phyloP scores from a whole-genome alignment of 2,329 filamentous ascomycete genomes.

The Lecanoromycetidae sp. region DNA sequence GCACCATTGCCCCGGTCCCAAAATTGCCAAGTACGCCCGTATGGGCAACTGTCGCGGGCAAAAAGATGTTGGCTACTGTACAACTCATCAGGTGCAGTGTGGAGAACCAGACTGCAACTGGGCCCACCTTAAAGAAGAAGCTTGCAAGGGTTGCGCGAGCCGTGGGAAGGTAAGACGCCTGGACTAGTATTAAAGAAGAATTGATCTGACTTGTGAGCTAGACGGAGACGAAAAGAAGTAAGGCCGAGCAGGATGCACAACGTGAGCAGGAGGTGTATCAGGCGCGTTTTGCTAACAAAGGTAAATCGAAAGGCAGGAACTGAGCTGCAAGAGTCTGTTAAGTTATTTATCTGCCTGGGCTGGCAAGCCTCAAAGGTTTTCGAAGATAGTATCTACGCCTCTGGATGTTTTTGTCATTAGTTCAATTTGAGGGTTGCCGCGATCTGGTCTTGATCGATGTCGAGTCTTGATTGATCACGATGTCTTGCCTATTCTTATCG shows the following conservation, averaged over 20 bases:
- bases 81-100: neutral
- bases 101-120: neutral
- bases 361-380: too few relatives aligned
- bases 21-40: neutral
- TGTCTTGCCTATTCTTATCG: too few relatives aligned
- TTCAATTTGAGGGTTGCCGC: too few relatives aligned
- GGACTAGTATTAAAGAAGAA: neutral
- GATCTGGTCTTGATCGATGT: too few relatives aligned
- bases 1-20: conserved; percentile 5
- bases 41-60: neutral
- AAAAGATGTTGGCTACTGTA: neutral
- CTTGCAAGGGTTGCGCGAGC: neutral
- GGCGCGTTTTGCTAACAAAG: neutral
- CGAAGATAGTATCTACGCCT: too few relatives aligned
- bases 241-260: neutral
- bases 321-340: neutral
- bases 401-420: too few relatives aligned
- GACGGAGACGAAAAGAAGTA: neutral
- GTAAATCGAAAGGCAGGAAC: neutral
- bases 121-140: neutral
- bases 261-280: neutral
- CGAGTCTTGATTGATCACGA: too few relatives aligned
- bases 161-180: neutral
- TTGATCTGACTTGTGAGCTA: neutral
- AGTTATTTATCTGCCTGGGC: neutral